phyloP scores from a whole-genome alignment of 352 stramenopile species.

The Phytophthora parvispora region DNA sequence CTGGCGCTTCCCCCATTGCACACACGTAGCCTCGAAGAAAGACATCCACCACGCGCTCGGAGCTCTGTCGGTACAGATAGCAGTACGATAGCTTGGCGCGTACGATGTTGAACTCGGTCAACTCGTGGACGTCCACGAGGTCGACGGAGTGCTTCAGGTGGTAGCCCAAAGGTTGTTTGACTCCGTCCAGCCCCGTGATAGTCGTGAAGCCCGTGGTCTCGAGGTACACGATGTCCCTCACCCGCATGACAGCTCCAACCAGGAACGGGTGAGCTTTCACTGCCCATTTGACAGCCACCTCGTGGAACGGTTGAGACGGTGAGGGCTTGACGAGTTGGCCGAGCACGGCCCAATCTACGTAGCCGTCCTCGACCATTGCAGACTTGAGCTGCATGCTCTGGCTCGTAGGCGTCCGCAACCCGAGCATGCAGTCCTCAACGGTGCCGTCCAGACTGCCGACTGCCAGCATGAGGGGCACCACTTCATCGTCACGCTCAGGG shows the following conservation, averaged over 20 bases:
- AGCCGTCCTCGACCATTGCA: constrained; percentile 61
- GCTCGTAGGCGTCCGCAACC: constrained; percentile 50
- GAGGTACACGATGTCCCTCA: constrained; percentile 70
- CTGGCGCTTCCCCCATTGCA: constrained; percentile 54
- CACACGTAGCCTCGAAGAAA: constrained; percentile 56
- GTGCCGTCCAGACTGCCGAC: constrained; percentile 51
- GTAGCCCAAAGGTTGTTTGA: constrained; percentile 50
- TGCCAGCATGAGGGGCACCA: constrained; percentile 42
- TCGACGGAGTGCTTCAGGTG: constrained; percentile 72
- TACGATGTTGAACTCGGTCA: constrained; percentile 41
- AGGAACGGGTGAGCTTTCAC: constrained; percentile 61
- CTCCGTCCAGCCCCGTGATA: constrained; percentile 38
- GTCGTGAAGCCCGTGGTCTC: constrained; percentile 56
- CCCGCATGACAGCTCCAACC: constrained; percentile 55
- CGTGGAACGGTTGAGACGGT: constrained; percentile 55
- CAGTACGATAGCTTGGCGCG: constrained; percentile 67
- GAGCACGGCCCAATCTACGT: constrained; percentile 60
- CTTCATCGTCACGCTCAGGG: constrained; percentile 17
- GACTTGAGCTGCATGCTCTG: constrained; percentile 65
- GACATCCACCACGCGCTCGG: constrained; percentile 55
- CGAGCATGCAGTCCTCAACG: constrained; percentile 65
- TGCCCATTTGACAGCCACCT: constrained; percentile 57
- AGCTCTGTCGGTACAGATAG: constrained; percentile 58
- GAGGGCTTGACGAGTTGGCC: constrained; percentile 46
- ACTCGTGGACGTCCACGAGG: constrained; percentile 43